Evolutionary conservation across 495 filamentous ascomycete species (phyloP).

Genomic region (Lophium mytilinum): DNA sequence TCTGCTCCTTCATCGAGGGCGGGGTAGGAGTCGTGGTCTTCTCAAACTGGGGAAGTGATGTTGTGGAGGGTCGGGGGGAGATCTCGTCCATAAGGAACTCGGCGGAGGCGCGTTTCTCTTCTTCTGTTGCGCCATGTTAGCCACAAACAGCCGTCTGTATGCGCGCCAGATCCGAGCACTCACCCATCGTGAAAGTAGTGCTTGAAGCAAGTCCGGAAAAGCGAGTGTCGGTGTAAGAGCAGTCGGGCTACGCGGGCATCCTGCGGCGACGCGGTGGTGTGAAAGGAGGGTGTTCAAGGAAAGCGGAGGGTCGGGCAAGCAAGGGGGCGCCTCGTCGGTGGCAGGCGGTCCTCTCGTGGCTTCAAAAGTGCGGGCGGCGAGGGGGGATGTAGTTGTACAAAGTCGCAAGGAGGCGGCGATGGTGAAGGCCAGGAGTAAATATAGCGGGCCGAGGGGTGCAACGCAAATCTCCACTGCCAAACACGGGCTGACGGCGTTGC

Average conservation of each 20-base stretch:
- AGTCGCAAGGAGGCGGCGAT: no score
- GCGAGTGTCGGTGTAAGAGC: not conserved
- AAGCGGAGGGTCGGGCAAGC: no score
- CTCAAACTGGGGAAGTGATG: constrained; percentile 18
- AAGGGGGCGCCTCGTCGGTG: no score
- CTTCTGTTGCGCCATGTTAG: not conserved
- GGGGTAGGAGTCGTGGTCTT: constrained; percentile 1
- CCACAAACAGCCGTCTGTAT: not conserved
- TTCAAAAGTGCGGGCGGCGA: no score
- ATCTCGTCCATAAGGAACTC: constrained; percentile 21
- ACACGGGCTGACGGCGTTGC: no score
- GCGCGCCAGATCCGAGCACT: not conserved
- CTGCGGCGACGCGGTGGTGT: no score
- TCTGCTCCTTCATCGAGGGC: constrained; percentile 18
- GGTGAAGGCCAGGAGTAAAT: no score
- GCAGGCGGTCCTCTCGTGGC: no score
- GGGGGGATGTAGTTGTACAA: no score
- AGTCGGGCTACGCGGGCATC: not conserved
- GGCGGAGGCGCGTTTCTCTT: constrained; percentile 22
- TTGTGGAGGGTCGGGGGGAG: constrained; percentile 16
- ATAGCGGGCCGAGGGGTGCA: no score
- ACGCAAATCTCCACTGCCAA: no score
- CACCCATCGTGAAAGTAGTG: not conserved
- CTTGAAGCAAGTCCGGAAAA: not conserved
- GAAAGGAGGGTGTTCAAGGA: no score